Percentiles rank a stretch among this genome's conserved stretches.
Conservation (phyloP, 2,329 filamentous ascomycete species). For the Monosporascus ibericus region DNA sequence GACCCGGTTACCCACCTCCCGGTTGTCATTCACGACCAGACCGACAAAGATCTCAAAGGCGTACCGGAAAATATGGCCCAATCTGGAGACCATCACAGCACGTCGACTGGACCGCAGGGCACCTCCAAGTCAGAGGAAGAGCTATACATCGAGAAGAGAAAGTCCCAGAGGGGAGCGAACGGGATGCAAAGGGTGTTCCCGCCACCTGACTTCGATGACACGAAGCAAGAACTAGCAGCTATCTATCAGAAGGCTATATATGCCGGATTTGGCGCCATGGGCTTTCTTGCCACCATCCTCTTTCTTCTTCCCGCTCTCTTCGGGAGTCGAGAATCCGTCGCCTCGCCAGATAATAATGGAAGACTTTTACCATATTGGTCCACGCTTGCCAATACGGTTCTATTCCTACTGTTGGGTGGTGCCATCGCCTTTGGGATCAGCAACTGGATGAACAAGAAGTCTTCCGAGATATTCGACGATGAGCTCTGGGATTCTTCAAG, state of each 20-base stretch:
- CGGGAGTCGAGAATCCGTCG: slow-evolving; percentile 4
- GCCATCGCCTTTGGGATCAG: slow-evolving; percentile 39
- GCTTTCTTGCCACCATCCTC: slow-evolving; percentile 19
- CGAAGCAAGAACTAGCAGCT: slow-evolving; percentile 26
- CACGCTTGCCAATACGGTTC: slow-evolving; percentile 14
- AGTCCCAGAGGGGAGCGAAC: slow-evolving; percentile 32
- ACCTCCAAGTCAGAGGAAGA: slow-evolving; percentile 34
- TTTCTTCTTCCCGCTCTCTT: slow-evolving; percentile 18
- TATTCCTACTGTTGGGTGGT: slow-evolving; percentile 22
- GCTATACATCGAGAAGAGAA: slow-evolving; percentile 28
- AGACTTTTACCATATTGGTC: slow-evolving; percentile 10
- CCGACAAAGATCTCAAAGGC: slow-evolving; percentile 50
- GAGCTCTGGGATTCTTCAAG: slow-evolving; percentile 63
- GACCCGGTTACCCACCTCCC: slow-evolving; percentile 69
- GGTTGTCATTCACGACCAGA: slow-evolving; percentile 62
- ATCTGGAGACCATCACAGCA: slow-evolving; percentile 29
- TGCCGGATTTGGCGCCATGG: slow-evolving; percentile 28
- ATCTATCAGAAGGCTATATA: slow-evolving; percentile 30
- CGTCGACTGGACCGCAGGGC: slow-evolving; percentile 31
- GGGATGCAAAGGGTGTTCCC: slow-evolving; percentile 40
- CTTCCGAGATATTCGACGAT: slow-evolving; percentile 58
- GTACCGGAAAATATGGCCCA: slow-evolving; percentile 29
- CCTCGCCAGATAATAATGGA: neutral
- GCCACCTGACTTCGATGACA: slow-evolving; percentile 39
- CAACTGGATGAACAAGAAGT: slow-evolving; percentile 56